Evolutionary conservation across 768 basidiomycete species (phyloP).

Genomic region (Mycena metata): DNA sequence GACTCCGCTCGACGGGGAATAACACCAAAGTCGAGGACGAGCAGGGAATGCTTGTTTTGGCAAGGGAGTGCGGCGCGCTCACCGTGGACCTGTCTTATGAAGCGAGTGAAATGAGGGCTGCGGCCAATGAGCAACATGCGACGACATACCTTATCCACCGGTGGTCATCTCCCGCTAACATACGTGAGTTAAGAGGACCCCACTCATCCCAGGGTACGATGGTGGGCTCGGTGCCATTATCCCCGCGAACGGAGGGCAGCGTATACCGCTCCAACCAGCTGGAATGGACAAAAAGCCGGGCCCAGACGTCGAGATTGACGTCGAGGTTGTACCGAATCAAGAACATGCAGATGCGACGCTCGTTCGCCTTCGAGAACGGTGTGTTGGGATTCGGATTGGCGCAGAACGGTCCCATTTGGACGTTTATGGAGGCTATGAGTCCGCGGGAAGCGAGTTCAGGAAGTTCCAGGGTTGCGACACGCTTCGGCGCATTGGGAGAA

Average conservation of each 20-base stretch:
- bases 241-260: neutral
- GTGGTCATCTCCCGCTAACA: neutral
- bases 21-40: constrained; percentile 23
- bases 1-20: neutral
- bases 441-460: neutral
- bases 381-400: constrained; percentile 1
- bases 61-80: constrained; percentile 17
- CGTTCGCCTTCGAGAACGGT: constrained; percentile 17
- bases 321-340: neutral
- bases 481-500: neutral
- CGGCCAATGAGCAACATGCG: too few relatives aligned
- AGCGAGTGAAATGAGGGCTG: neutral
- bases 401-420: constrained; percentile 15
- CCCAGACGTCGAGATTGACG: neutral
- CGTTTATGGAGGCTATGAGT: neutral
- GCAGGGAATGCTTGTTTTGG: neutral
- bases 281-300: constrained; percentile 10
- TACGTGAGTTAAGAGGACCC: constrained; percentile 18
- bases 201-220: constrained; percentile 24
- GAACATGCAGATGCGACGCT: constrained; percentile 12
- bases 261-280: constrained; percentile 7
- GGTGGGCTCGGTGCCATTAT: neutral
- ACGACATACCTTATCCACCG: constrained; percentile 4
- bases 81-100: constrained; percentile 24
- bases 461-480: constrained; percentile 8